Evolutionary conservation across 1,139 yeast genomes (phyloP).

Genomic region (Kodamaea anthophila): DNA sequence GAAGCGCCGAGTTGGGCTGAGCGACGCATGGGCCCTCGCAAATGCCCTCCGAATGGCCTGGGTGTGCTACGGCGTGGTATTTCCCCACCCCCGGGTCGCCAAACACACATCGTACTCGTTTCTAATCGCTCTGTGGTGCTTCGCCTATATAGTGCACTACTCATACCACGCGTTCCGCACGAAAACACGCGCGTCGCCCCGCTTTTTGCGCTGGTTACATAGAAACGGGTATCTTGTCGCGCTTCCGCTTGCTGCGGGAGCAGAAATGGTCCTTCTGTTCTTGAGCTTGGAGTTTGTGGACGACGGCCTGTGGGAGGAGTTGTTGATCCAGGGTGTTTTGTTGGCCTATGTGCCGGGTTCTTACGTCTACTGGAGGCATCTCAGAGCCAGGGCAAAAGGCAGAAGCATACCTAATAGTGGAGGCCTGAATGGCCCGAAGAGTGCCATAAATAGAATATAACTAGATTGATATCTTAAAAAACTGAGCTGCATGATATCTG

Average conservation of each 20-base stretch:
- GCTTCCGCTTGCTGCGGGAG: conserved; percentile 39
- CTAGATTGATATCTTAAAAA: too few species aligned
- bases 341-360: conserved; percentile 33
- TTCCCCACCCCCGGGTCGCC: conserved; percentile 44
- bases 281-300: conserved; percentile 42
- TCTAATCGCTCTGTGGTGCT: conserved; percentile 42
- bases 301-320: conserved; percentile 26
- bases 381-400: too few species aligned
- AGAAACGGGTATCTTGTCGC: conserved; percentile 35
- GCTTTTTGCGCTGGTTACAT: conserved; percentile 33
- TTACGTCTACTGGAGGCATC: conserved; percentile 31
- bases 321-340: conserved; percentile 21
- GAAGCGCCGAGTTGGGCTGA: background rate
- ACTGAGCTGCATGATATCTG: too few species aligned
- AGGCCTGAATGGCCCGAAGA: too few species aligned
- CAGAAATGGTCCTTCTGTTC: conserved; percentile 51
- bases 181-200: conserved; percentile 30
- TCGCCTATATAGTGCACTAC: conserved; percentile 36
- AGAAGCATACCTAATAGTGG: too few species aligned
- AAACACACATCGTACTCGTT: conserved; percentile 44
- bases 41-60: conserved; percentile 33
- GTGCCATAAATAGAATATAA: too few species aligned
- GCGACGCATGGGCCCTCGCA: conserved; percentile 24
- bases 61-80: conserved; percentile 42
- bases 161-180: conserved; percentile 43